A percentile compares a stretch with the other conserved stretches of the same genome.
Evolutionary conservation across 2,329 filamentous ascomycete genomes (phyloP).

Genomic region (Acarospora socialis): DNA sequence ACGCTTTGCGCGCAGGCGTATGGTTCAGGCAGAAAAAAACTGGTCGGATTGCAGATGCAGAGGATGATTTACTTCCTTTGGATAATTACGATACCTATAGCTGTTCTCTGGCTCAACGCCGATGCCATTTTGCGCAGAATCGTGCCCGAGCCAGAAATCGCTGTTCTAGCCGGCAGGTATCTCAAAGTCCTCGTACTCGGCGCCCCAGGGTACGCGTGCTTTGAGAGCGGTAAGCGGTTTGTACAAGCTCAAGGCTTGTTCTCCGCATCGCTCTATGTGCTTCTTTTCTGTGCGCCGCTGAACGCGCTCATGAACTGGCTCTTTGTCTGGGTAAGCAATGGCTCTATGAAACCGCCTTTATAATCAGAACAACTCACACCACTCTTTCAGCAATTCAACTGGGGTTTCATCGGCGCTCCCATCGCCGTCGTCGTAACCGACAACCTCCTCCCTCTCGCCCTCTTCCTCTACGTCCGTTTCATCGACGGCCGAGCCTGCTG

Average conservation of each 20-base stretch:
- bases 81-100: constrained; percentile 57
- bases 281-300: constrained; percentile 67
- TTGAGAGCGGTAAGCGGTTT: constrained; percentile 72
- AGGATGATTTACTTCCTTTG: constrained; percentile 69
- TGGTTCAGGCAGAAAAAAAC: constrained; percentile 74
- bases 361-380: constrained; percentile 9
- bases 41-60: constrained; percentile 74
- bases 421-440: constrained; percentile 65
- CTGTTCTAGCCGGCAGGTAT: constrained; percentile 57
- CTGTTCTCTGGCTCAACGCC: constrained; percentile 54
- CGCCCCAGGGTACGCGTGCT: constrained; percentile 60
- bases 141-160: constrained; percentile 58
- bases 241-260: constrained; percentile 83
- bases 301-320: constrained; percentile 71
- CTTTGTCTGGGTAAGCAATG: constrained; percentile 53
- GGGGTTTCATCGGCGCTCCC: constrained; percentile 66
- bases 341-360: not conserved
- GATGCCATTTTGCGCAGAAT: constrained; percentile 50
- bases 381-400: constrained; percentile 32
- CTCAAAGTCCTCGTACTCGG: constrained; percentile 55
- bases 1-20: constrained; percentile 91
- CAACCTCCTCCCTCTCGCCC: constrained; percentile 55
- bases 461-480: constrained; percentile 61
- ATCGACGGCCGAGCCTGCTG: constrained; percentile 62
- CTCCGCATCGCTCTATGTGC: constrained; percentile 65